Base-by-base conservation (phyloP, 2,329 filamentous ascomycete species). In the Neospermospora avenae region DNA sequence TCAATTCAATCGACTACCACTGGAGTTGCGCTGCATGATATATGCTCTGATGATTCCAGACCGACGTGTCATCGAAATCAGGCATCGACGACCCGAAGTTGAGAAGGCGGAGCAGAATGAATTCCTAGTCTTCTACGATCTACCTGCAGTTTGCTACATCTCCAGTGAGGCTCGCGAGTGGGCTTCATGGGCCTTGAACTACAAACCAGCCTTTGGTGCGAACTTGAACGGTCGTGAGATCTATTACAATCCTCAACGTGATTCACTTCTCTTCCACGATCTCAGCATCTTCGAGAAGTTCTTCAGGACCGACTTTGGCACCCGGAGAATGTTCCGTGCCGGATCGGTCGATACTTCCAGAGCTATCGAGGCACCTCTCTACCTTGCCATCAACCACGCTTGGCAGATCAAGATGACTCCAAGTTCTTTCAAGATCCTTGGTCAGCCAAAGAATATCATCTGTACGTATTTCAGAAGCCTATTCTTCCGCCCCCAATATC, bases 11-110 rank as follows among this genome's bases (percentile, higher is more conserved):
- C 34, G n/a, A 20, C 46, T 51, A 5, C 46, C 46, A n/a, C 14
- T 18, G 16, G 46, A 51, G 31, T 22, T 51, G 10, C 46, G 46
- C 4, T 51, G 28, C 28, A 51, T 51, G 46, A 51, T 51, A 4
- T 51, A 51, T 18, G n/a, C n/a, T 2, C 46, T 51, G n/a, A 51
- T 51, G 46, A 22, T 51, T n/a, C 46, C 46, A 22, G 46, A 51
- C 28, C 28, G 46, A 14, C 46, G n/a, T 35, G 20, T 51, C 28
- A 51, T 51, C 3, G 46, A 51, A n/a, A 24, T 51, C 28, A 51
- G 35, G 13, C 2, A 14, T 10, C 28, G n/a, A 7, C 11, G 20
- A n/a, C 4, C 10, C 2, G 16, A 3, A 3, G 3, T 13, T 2
- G 46, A 22, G 18, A 20, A 39, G 2, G 24, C 11, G 16, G 16